These are phyloP conservation scores for Kalanchoe fedtschenkoi DNA, from an alignment of 164 flowering plant species.

Conservation along the genomic window DNA sequence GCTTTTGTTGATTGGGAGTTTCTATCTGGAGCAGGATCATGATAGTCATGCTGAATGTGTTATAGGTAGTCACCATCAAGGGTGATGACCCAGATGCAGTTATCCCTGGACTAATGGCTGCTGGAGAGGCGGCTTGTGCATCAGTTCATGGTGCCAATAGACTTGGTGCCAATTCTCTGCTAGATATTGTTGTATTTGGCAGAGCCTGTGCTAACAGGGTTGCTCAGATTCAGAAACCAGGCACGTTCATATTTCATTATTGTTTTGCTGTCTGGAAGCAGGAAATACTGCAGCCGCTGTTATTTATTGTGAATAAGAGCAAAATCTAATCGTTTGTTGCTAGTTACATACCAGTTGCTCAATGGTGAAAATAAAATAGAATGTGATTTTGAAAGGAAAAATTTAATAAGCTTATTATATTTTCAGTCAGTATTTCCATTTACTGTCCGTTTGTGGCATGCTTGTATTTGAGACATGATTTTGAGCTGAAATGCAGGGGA, in stretches of 20 bases:
- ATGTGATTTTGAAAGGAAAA: too few relatives aligned
- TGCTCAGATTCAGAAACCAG: slow-evolving; percentile 79
- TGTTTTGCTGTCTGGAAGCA: neutral
- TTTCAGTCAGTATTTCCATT: too few relatives aligned
- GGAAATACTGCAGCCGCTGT: neutral
- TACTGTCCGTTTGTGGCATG: neutral
- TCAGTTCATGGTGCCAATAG: slow-evolving; percentile 99
- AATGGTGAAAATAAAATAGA: too few relatives aligned
- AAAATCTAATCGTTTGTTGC: too few relatives aligned
- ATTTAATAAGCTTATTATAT: too few relatives aligned
- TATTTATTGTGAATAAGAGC: neutral
- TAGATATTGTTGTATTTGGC: slow-evolving; percentile 98
- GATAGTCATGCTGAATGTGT: neutral
- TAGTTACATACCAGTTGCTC: too few relatives aligned
- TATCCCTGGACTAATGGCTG: slow-evolving; percentile 95
- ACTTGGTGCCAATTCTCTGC: slow-evolving; percentile 98
- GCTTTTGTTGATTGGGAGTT: neutral
- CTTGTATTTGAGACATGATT: neutral
- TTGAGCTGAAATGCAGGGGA: slow-evolving; percentile 35
- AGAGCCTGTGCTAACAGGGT: slow-evolving; percentile 98
- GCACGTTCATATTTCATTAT: slow-evolving; percentile 19
- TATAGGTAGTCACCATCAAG: slow-evolving; percentile 68
- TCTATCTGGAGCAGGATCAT: neutral
- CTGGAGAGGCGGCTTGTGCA: slow-evolving; percentile 99
- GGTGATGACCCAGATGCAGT: slow-evolving; percentile 82